Conservation (phyloP, 345 rosid species). For the Eucalyptus marginata region DNA sequence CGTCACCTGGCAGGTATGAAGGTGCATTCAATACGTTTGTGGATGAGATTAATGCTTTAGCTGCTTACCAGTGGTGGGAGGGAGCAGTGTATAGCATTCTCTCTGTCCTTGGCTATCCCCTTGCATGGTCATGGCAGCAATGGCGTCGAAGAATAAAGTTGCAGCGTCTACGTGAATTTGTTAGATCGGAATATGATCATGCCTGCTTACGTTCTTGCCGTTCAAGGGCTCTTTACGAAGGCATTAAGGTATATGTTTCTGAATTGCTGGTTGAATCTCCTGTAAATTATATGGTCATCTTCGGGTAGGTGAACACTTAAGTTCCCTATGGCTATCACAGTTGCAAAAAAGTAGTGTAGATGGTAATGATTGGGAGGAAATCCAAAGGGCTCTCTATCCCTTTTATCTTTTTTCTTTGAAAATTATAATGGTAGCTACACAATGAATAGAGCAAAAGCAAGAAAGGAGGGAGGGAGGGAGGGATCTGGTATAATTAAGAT, state of each 20-base stretch:
- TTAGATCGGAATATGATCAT: slow-evolving; percentile 98
- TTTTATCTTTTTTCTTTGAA: neutral
- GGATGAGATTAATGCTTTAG: slow-evolving; percentile 91
- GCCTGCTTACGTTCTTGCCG: slow-evolving; percentile 98
- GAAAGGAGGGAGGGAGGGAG: neutral
- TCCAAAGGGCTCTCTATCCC: neutral
- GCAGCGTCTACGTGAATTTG: slow-evolving; percentile 91
- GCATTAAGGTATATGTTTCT: slow-evolving; percentile 67
- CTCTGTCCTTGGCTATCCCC: slow-evolving; percentile 67
- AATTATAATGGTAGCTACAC: neutral
- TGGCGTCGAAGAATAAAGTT: slow-evolving; percentile 79
- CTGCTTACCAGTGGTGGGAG: slow-evolving; percentile 99
- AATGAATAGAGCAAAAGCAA: neutral
- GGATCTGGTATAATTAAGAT: neutral
- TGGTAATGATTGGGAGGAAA: neutral
- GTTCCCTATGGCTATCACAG: neutral
- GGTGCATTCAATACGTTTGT: slow-evolving; percentile 90
- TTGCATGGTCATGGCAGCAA: slow-evolving; percentile 99
- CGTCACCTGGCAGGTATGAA: slow-evolving; percentile 60
- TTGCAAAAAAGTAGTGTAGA: neutral
- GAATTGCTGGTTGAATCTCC: neutral
- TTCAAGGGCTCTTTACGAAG: slow-evolving; percentile 98
- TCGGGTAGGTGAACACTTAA: neutral
- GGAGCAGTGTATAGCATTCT: slow-evolving; percentile 87
- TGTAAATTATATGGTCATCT: neutral